Conservation (phyloP, 352 stramenopile genomes). For the Phytophthora foliorum region DNA sequence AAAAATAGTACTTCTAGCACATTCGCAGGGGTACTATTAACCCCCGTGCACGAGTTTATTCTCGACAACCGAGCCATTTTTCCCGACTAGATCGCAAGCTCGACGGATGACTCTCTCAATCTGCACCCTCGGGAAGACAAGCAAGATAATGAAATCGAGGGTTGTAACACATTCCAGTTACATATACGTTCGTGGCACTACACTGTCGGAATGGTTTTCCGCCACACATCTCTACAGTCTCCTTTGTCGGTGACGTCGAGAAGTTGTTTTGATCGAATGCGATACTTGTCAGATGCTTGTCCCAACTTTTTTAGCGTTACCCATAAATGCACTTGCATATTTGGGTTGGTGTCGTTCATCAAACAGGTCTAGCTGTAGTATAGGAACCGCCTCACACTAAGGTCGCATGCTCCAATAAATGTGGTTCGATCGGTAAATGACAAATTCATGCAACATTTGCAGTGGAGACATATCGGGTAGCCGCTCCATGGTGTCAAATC, state of each 20-base stretch:
- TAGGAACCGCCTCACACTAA: too few species aligned
- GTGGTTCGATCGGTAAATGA: conserved; percentile 11
- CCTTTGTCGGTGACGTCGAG: conserved; percentile 7
- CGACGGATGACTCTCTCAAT: conserved; percentile 33
- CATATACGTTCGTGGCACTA: conserved; percentile 4
- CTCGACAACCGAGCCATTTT: conserved; percentile 46
- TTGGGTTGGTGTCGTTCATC: too few species aligned
- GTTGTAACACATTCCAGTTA: conserved; percentile 27
- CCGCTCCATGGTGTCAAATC: conserved; percentile 9
- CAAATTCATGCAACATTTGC: conserved; percentile 23
- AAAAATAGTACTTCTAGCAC: too few species aligned
- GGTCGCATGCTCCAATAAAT: conserved; percentile 12
- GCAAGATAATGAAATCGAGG: conserved; percentile 32
- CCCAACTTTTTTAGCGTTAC: too few species aligned
- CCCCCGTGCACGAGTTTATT: too few species aligned
- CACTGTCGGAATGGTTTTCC: conserved; percentile 40
- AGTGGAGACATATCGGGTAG: conserved; percentile 9
- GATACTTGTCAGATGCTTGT: conserved; percentile 12
- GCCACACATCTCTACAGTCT: conserved; percentile 29
- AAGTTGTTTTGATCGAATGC: conserved; percentile 8
- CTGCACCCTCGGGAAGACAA: conserved; percentile 33
- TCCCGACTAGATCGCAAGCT: conserved; percentile 33
- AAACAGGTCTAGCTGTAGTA: too few species aligned
- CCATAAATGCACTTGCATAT: too few species aligned
- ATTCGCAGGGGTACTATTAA: too few species aligned